These are phyloP conservation scores for Pestalotiopsis sp. DNA, from an alignment of 2,329 filamentous ascomycete species.

Conservation along the genomic window DNA sequence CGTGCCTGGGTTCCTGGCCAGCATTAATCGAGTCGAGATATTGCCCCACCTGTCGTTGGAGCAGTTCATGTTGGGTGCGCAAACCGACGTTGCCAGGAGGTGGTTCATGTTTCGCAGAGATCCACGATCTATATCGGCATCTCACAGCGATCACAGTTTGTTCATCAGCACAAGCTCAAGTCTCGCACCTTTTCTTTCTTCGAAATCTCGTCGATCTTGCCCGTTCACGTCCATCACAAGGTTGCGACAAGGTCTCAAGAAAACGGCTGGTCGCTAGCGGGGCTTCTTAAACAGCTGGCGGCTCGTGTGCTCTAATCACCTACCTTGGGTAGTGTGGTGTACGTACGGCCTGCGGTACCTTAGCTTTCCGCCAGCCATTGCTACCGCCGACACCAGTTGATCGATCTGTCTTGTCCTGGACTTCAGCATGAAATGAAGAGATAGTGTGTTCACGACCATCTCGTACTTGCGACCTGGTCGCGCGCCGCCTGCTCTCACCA, in stretches of 20 bases:
- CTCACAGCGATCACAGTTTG: not conserved
- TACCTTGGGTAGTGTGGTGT: not conserved
- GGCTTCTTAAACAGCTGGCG: not conserved
- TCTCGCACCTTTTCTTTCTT: not conserved
- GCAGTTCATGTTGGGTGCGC: not conserved
- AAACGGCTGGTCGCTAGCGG: not conserved
- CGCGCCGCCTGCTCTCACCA: constrained; percentile 29
- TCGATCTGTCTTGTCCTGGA: not conserved
- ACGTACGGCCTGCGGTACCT: not conserved
- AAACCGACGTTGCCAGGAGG: not conserved
- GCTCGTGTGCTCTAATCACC: too few species aligned
- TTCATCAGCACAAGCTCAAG: not conserved
- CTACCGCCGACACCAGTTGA: not conserved
- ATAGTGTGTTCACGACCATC: constrained; percentile 17
- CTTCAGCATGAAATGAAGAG: constrained; percentile 7
- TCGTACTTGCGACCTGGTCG: constrained; percentile 26
- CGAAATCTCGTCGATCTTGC: not conserved
- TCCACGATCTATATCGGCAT: not conserved
- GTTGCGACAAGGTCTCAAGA: not conserved
- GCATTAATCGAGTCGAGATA: not conserved
- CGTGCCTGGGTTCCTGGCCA: not conserved
- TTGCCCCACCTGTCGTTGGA: not conserved
- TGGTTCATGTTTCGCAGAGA: not conserved
- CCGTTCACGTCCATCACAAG: not conserved
- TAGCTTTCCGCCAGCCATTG: not conserved